phyloP scores from a whole-genome alignment of 192 early-diverging fungal species.

The Piromyces sp. region DNA sequence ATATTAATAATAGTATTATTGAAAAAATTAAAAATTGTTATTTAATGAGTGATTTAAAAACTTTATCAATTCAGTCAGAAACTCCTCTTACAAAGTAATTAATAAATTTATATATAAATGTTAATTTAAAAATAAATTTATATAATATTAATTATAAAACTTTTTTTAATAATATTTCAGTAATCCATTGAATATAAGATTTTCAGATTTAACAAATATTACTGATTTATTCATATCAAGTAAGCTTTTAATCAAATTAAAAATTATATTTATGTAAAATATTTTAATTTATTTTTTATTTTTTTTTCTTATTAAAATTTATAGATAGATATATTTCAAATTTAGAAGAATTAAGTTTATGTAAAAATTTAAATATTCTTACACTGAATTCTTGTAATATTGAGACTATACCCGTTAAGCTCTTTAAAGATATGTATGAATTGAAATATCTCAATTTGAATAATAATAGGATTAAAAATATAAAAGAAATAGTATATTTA shows the following conservation, averaged over 20 bases:
- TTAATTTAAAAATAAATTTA: too few species aligned
- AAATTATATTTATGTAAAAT: too few species aligned
- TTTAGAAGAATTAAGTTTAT: neutral
- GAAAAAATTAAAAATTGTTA: neutral
- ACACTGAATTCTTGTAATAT: neutral
- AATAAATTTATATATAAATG: too few species aligned
- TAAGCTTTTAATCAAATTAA: neutral
- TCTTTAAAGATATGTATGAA: neutral
- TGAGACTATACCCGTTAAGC: neutral
- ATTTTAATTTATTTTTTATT: too few species aligned
- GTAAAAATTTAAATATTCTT: neutral
- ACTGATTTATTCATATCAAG: neutral
- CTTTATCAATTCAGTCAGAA: neutral
- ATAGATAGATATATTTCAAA: neutral
- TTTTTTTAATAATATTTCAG: too few species aligned
- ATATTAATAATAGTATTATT: neutral
- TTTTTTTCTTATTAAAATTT: neutral
- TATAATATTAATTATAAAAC: too few species aligned
- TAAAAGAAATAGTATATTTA: neutral
- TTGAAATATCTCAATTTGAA: neutral
- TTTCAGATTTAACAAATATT: neutral
- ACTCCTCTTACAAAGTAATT: neutral
- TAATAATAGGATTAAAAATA: neutral
- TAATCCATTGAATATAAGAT: neutral
- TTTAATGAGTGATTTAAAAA: neutral